phyloP scores from a whole-genome alignment of 2,329 filamentous ascomycete genomes.

The Trichoderma koningii region DNA sequence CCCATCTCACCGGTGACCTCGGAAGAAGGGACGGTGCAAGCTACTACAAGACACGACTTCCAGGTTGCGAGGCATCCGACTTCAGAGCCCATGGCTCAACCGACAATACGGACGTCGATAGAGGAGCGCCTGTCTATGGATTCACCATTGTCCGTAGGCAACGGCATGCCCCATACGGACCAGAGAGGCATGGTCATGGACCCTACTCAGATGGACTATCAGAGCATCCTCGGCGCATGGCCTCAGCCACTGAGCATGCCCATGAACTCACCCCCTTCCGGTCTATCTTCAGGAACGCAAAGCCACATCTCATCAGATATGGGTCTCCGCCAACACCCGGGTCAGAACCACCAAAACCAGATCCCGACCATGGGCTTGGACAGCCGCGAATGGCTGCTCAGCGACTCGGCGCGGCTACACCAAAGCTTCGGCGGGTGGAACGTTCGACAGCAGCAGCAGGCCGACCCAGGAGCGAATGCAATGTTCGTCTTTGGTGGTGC shows the following conservation, averaged over 20 bases:
- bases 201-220: conserved; percentile 31
- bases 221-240: conserved; percentile 37
- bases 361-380: conserved; percentile 45
- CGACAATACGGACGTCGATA: conserved; percentile 26
- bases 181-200: conserved; percentile 28
- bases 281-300: conserved; percentile 5
- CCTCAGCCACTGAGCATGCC: conserved; percentile 18
- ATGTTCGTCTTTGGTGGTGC: conserved; percentile 38
- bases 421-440: conserved; percentile 60
- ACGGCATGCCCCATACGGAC: conserved; percentile 1
- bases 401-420: conserved; percentile 60
- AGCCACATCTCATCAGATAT: conserved; percentile 26
- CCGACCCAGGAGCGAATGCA: conserved; percentile 30
- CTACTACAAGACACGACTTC: conserved; percentile 36
- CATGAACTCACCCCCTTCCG: background rate
- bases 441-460: conserved; percentile 35
- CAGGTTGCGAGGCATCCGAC: conserved; percentile 42
- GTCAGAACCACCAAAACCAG: conserved; percentile 27
- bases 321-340: conserved; percentile 26
- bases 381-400: conserved; percentile 59
- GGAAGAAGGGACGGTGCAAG: conserved; percentile 34
- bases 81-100: conserved; percentile 34
- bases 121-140: conserved; percentile 28
- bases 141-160: conserved; percentile 19
- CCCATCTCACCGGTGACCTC: conserved; percentile 36